Conservation (phyloP, 495 filamentous ascomycete species). For the Daldinia concentrica region DNA sequence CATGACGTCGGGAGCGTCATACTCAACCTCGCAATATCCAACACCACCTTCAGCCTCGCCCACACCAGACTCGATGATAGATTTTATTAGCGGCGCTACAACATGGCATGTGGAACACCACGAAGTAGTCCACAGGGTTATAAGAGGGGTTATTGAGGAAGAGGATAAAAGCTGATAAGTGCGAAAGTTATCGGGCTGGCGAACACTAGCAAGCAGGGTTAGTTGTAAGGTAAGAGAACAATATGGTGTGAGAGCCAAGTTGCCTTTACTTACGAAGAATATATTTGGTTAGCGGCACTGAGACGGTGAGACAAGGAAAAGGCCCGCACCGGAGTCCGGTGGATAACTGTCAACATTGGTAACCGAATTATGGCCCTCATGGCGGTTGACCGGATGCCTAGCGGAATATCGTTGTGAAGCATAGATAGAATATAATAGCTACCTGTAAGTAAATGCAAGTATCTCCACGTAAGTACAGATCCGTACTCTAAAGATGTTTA, state of each 20-base stretch:
- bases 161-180: slow-evolving; percentile 68
- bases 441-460: background rate
- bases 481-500: too few species aligned
- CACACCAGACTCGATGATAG: slow-evolving; percentile 63
- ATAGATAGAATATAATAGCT: background rate
- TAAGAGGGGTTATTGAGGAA: slow-evolving; percentile 64
- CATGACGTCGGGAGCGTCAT: slow-evolving; percentile 67
- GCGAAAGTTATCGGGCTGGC: slow-evolving; percentile 67
- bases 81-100: slow-evolving; percentile 62
- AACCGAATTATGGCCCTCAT: slow-evolving; percentile 11
- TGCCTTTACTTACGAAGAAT: slow-evolving; percentile 51
- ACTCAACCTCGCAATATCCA: slow-evolving; percentile 68
- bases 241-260: background rate
- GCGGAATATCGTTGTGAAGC: background rate
- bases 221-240: background rate
- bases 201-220: slow-evolving; percentile 54
- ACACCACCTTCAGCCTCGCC: slow-evolving; percentile 70
- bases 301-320: slow-evolving; percentile 47
- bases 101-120: slow-evolving; percentile 68
- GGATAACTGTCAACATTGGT: background rate
- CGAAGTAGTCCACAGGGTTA: slow-evolving; percentile 76
- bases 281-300: slow-evolving; percentile 56
- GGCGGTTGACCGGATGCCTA: background rate
- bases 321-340: slow-evolving; percentile 2
- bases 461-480: background rate